Percentiles rank a stretch among this genome's conserved stretches.
Evolutionary conservation across 176 grass and related monocot species (phyloP).

Genomic region (Cocos nucifera): DNA sequence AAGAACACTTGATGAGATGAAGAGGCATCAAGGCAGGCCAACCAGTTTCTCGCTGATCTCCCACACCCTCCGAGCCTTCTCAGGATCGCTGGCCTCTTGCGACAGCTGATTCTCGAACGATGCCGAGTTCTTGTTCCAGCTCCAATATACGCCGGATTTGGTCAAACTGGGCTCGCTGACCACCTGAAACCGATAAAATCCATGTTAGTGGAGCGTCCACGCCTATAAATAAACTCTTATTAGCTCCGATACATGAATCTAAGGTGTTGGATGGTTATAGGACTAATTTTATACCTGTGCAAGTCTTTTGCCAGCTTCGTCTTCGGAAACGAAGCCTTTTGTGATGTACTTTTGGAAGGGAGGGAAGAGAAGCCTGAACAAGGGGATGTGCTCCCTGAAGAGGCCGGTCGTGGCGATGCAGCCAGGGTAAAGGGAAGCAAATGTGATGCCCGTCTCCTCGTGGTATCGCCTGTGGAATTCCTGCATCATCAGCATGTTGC

Average conservation of each 20-base stretch:
- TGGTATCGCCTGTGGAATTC: conserved; percentile 89
- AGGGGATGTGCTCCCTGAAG: conserved; percentile 77
- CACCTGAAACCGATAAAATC: conserved; percentile 27
- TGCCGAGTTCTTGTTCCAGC: conserved; percentile 95
- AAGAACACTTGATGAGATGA: too few species aligned
- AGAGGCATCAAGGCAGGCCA: conserved; percentile 34
- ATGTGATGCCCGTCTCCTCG: conserved; percentile 79
- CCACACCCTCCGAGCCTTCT: conserved; percentile 85
- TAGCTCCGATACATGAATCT: too few species aligned
- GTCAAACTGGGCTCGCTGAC: conserved; percentile 86
- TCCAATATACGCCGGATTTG: conserved; percentile 97
- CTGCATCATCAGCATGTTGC: conserved; percentile 99
- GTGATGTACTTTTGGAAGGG: conserved; percentile 99
- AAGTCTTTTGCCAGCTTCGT: conserved; percentile 81
- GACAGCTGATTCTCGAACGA: conserved; percentile 98
- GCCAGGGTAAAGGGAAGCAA: conserved; percentile 85
- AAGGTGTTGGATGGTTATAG: too few species aligned
- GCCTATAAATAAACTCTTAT: too few species aligned
- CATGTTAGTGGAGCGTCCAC: background rate
- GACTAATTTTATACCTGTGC: conserved; percentile 49
- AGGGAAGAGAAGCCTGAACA: conserved; percentile 81
- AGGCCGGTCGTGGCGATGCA: conserved; percentile 95
- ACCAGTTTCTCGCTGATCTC: conserved; percentile 89
- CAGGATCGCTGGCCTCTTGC: conserved; percentile 73
- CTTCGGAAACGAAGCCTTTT: conserved; percentile 86